phyloP scores from a whole-genome alignment of 2,329 filamentous ascomycete species.

The Calonectria henricotiae region DNA sequence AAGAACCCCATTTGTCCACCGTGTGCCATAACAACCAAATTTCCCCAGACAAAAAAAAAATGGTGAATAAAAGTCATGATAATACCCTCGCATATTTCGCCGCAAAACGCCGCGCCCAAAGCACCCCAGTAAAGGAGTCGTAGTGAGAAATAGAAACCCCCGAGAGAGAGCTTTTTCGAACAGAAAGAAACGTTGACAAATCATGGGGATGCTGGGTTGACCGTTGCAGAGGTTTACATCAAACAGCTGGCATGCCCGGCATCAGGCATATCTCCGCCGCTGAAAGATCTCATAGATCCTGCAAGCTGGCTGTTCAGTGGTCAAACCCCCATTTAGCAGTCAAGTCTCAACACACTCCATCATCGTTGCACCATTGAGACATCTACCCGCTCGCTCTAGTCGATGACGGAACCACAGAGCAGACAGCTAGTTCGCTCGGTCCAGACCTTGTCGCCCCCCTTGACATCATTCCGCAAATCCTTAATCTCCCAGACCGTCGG shows the following conservation, averaged over 20 bases:
- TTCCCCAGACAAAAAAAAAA: conserved; percentile 39
- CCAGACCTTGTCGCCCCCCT: conserved; percentile 69
- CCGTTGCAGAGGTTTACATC: neutral
- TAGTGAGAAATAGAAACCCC: conserved; percentile 46
- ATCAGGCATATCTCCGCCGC: neutral
- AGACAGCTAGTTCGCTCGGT: conserved; percentile 68
- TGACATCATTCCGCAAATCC: conserved; percentile 66
- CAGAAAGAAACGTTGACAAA: conserved; percentile 41
- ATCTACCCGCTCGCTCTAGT: conserved; percentile 53
- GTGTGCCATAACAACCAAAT: conserved; percentile 42
- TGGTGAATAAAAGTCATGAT: conserved; percentile 37
- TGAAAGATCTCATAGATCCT: neutral
- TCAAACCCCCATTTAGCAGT: conserved; percentile 4
- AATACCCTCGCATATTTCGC: conserved; percentile 46
- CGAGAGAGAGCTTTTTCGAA: conserved; percentile 40
- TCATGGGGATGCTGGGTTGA: conserved; percentile 5
- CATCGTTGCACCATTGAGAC: neutral
- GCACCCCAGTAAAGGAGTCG: conserved; percentile 49
- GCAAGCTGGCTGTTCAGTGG: neutral
- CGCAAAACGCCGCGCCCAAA: conserved; percentile 52
- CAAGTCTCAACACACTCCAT: conserved; percentile 1
- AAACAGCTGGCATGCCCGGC: neutral
- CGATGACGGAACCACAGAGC: conserved; percentile 66
- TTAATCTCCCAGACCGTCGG: conserved; percentile 68
- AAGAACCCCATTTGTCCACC: conserved; percentile 37